phyloP scores from a whole-genome alignment of 73 alveolate species.

The Stentor roeselii region DNA sequence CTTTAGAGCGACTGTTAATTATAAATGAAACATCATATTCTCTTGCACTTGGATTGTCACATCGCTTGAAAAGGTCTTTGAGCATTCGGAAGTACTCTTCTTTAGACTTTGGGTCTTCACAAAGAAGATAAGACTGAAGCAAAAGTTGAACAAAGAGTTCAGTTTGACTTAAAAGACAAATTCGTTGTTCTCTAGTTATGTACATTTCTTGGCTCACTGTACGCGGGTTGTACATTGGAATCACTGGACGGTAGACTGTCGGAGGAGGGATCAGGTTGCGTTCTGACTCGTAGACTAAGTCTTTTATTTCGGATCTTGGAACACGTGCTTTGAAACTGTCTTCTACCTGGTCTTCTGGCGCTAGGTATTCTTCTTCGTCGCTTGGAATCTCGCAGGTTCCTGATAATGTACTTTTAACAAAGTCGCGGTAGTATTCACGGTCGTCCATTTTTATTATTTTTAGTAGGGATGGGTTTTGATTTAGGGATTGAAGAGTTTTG shows the following conservation, averaged over 20 bases:
- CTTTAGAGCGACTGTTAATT: background rate
- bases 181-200: background rate
- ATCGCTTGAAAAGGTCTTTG: background rate
- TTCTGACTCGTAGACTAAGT: background rate
- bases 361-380: background rate
- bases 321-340: background rate
- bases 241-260: conserved; percentile 1
- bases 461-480: background rate
- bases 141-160: background rate
- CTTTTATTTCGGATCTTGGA: background rate
- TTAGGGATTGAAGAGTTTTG: background rate
- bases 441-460: background rate
- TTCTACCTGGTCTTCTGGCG: background rate
- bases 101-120: background rate
- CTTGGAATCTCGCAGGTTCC: background rate
- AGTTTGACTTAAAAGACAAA: background rate
- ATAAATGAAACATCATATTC: background rate
- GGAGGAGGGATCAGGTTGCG: background rate
- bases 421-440: background rate
- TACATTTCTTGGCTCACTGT: background rate
- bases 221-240: background rate
- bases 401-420: background rate
- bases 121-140: background rate
- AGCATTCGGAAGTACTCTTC: background rate
- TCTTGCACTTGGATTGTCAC: background rate